A percentile compares a stretch with the other conserved stretches of the same genome.
phyloP scores from a whole-genome alignment of 2,329 filamentous ascomycete species.

The Diplocarpon rosae region DNA sequence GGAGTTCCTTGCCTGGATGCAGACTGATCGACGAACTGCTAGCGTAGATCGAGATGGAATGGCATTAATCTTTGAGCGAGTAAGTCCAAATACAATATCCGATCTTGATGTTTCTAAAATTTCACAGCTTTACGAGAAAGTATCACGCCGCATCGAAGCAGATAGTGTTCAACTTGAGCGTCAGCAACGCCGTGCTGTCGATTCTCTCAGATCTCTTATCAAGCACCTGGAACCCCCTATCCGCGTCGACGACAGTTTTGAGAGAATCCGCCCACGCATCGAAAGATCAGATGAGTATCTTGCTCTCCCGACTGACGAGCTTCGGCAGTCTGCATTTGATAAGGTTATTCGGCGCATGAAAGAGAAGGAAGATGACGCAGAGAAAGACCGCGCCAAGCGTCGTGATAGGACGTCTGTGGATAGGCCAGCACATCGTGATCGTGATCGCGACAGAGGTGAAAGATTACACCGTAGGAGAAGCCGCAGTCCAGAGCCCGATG shows the following conservation, averaged over 20 bases:
- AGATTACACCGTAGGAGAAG: conserved; percentile 60
- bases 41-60: conserved; percentile 73
- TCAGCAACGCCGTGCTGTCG: conserved; percentile 72
- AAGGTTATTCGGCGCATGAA: conserved; percentile 84
- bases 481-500: conserved; percentile 82
- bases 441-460: conserved; percentile 48
- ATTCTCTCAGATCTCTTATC: conserved; percentile 73
- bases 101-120: conserved; percentile 17
- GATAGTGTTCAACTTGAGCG: conserved; percentile 74
- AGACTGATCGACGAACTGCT: conserved; percentile 77
- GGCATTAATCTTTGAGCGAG: conserved; percentile 72
- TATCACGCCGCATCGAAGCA: conserved; percentile 69
- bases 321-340: conserved; percentile 75
- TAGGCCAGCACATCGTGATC: conserved; percentile 28
- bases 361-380: conserved; percentile 77
- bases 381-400: conserved; percentile 51
- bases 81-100: conserved; percentile 30
- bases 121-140: conserved; percentile 68
- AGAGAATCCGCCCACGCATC: conserved; percentile 71
- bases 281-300: conserved; percentile 76
- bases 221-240: conserved; percentile 87
- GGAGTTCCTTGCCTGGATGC: conserved; percentile 75
- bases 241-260: conserved; percentile 69
- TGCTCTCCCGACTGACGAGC: conserved; percentile 71
- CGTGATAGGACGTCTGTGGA: conserved; percentile 43